Evolutionary conservation across 2,329 filamentous ascomycete species (phyloP).

Genomic region (Diaporthe caulivora): DNA sequence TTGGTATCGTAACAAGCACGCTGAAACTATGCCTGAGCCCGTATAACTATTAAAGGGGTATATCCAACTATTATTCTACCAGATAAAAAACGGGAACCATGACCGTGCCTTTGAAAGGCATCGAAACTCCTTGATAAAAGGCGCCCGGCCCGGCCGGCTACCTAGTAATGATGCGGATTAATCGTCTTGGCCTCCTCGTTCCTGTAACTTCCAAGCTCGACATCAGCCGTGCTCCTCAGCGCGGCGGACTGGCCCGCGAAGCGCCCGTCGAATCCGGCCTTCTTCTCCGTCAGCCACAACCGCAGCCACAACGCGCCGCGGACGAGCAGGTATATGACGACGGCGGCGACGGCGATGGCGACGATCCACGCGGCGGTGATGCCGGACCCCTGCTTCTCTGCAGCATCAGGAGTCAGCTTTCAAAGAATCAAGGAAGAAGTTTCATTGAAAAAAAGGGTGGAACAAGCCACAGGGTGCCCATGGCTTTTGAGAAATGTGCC

Average conservation of each 20-base stretch:
- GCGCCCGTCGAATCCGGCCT: slow-evolving; percentile 58
- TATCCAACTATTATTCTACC: slow-evolving; percentile 25
- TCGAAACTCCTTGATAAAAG: too few relatives aligned
- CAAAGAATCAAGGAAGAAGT: too few relatives aligned
- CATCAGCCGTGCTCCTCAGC: slow-evolving; percentile 36
- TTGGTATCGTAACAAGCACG: neutral
- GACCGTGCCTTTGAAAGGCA: neutral
- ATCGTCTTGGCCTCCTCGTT: neutral
- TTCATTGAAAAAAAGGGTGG: too few relatives aligned
- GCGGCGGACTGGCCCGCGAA: slow-evolving; percentile 46
- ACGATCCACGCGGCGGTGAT: slow-evolving; percentile 75
- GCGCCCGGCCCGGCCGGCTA: neutral
- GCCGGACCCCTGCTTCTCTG: slow-evolving; percentile 59
- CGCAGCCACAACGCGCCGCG: slow-evolving; percentile 65
- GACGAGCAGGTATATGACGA: slow-evolving; percentile 66
- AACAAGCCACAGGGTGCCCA: too few relatives aligned
- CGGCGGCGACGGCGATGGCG: slow-evolving; percentile 65
- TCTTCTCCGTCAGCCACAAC: slow-evolving; percentile 61
- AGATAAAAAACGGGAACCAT: neutral
- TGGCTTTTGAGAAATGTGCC: too few relatives aligned
- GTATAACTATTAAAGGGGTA: slow-evolving; percentile 28
- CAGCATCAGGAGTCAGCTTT: too few relatives aligned
- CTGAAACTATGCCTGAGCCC: slow-evolving; percentile 3
- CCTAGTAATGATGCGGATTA: slow-evolving; percentile 29
- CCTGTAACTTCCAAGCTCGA: slow-evolving; percentile 34